These are phyloP conservation scores for Cruciata laevipes DNA, from an alignment of 257 asterid genomes.

Conservation along the genomic window DNA sequence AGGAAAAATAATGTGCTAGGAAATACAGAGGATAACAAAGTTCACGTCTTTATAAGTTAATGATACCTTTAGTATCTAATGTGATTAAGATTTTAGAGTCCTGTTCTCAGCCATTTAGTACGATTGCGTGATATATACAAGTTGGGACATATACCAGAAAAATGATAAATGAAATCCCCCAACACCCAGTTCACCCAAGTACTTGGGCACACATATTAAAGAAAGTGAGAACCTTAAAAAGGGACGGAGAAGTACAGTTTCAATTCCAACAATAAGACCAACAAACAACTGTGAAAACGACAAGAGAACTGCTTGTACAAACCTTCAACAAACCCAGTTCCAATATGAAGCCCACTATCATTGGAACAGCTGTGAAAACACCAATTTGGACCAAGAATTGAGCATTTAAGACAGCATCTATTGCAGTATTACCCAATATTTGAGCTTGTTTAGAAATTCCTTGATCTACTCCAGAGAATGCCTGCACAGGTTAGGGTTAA, in stretches of 20 bases:
- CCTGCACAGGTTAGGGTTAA: slow-evolving; percentile 39
- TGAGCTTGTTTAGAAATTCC: slow-evolving; percentile 59
- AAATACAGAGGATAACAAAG: neutral
- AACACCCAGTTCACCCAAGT: neutral
- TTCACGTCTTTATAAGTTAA: neutral
- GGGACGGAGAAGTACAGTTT: neutral
- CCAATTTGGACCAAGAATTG: slow-evolving; percentile 98
- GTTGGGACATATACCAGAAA: neutral
- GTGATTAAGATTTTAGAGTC: neutral
- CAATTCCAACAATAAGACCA: neutral
- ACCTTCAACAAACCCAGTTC: slow-evolving; percentile 89
- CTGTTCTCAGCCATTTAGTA: neutral
- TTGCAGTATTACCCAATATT: slow-evolving; percentile 71
- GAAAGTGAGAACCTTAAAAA: neutral
- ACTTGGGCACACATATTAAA: neutral
- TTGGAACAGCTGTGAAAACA: slow-evolving; percentile 93
- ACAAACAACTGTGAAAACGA: no score
- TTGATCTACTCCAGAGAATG: slow-evolving; percentile 91
- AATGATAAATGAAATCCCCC: neutral
- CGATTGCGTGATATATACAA: neutral
- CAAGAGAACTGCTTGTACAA: slow-evolving; percentile 9
- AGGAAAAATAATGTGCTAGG: neutral
- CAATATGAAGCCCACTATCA: slow-evolving; percentile 93
- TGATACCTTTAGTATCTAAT: neutral
- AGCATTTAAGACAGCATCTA: slow-evolving; percentile 81